Evolutionary conservation across 768 basidiomycete species (phyloP).

Genomic region (Tylopilus felleus): DNA sequence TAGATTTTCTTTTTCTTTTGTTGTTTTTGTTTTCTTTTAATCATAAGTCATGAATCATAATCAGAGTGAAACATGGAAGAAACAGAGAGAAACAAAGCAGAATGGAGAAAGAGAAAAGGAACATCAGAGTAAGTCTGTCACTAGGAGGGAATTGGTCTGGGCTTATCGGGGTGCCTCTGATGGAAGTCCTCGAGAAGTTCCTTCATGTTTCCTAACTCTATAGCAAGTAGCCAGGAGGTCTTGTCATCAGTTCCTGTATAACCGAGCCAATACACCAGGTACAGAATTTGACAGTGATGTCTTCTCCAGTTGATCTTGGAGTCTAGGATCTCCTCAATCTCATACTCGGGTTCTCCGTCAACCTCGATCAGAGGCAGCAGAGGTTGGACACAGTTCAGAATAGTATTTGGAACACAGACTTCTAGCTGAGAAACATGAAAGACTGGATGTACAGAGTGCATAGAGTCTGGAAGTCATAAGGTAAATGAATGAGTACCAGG

Average conservation of each 20-base stretch:
- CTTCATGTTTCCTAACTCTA: background rate
- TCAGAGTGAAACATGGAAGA: too few species aligned
- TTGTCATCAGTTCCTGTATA: background rate
- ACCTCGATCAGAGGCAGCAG: background rate
- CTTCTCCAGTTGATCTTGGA: background rate
- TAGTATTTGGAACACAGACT: background rate
- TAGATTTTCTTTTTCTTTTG: too few species aligned
- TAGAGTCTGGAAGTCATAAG: background rate
- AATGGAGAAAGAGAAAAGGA: too few species aligned
- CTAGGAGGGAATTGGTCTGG: too few species aligned
- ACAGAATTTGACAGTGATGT: background rate
- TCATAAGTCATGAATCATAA: too few species aligned
- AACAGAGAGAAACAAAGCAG: too few species aligned
- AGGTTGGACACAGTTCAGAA: background rate
- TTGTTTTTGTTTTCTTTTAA: too few species aligned
- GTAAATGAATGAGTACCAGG: background rate
- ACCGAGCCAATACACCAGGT: background rate
- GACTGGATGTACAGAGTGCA: background rate
- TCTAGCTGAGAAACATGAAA: background rate
- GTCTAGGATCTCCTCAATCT: background rate
- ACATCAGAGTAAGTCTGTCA: too few species aligned
- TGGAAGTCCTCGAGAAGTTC: background rate
- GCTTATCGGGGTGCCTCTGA: background rate
- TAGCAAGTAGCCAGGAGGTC: background rate
- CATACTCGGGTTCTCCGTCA: background rate